Conservation (phyloP, 768 basidiomycete genomes). For the Lentinula guzmanii region DNA sequence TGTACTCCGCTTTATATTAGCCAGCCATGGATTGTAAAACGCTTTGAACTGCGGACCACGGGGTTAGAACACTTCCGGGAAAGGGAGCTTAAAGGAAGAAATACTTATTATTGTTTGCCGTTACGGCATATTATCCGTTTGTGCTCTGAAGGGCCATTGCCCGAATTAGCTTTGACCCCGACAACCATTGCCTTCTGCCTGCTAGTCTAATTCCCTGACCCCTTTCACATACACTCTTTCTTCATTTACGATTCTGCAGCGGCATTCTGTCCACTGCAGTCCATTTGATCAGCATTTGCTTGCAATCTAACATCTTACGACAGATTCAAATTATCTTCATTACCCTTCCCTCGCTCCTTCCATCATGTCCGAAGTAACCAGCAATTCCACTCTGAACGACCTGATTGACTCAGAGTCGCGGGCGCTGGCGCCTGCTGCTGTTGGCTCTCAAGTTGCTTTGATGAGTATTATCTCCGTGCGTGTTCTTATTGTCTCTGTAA, state of each 20-base stretch:
- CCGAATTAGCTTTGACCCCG: background rate
- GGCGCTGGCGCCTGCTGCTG: constrained; percentile 76
- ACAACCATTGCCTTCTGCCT: background rate
- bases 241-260: background rate
- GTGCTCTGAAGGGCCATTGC: background rate
- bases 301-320: background rate
- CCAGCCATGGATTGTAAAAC: background rate
- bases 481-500: background rate
- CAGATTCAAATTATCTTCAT: background rate
- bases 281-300: background rate
- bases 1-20: background rate
- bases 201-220: background rate
- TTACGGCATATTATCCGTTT: background rate
- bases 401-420: constrained; percentile 40
- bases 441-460: constrained; percentile 69
- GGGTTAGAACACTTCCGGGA: background rate
- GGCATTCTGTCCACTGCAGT: background rate
- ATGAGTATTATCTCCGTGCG: constrained; percentile 72
- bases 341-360: background rate
- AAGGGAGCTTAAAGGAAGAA: background rate
- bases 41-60: background rate
- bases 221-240: background rate
- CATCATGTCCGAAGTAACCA: background rate
- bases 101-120: background rate
- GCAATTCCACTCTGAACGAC: background rate